Evolutionary conservation across 2,329 filamentous ascomycete species (phyloP), one percentile per base, ranked within the genome.

Genomic region (Pseudocercospora crystallina): DNA sequence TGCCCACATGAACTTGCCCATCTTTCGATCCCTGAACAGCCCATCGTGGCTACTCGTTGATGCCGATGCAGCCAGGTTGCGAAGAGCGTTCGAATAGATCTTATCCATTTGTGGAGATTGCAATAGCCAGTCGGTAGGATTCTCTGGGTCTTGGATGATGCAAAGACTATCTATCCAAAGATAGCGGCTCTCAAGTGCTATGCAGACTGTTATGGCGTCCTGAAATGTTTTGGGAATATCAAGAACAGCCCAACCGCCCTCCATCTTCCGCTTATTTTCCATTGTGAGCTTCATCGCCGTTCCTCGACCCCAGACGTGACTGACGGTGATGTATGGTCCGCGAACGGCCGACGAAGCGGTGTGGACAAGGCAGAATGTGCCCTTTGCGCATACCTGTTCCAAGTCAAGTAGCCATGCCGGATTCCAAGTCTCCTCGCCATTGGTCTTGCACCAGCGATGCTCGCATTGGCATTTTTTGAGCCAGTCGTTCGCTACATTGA

Each of bases 151-250:
- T 36, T 53, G 53, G n/a, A 43, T 43, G n/a, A 56, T 56, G 42
- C 49, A 56, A 5, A 56, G 26, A 8, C 38, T 34, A 17, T 56
- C 49, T 11, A 56, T 49, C 49, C 53, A 56, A 9, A 53, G 13
- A 26, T 43, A 36, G 9, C 37, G 31, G 8, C 46, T 5, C 5
- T 29, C 41, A 10, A 53, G 34, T 5, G 8, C 11, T 11, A 11
- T 7, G 9, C n/a, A 13, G 4, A 49, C 17, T 7, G 11, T 11
- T 3, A 49, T 39, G 2, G 49, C 49, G 29, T 56, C 49, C n/a
- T 41, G 40, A 13, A 44, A 49, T 8, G 42, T 47, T 15, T 33
- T 35, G 5, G 41, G 29, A 5, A 52, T 13, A 2, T 43, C 17
- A 11, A 32, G 14, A 5, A 30, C 13, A 15, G n/a, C 30, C 17